phyloP scores from a whole-genome alignment of 192 early-diverging fungal genomes.

The Podila horticola region DNA sequence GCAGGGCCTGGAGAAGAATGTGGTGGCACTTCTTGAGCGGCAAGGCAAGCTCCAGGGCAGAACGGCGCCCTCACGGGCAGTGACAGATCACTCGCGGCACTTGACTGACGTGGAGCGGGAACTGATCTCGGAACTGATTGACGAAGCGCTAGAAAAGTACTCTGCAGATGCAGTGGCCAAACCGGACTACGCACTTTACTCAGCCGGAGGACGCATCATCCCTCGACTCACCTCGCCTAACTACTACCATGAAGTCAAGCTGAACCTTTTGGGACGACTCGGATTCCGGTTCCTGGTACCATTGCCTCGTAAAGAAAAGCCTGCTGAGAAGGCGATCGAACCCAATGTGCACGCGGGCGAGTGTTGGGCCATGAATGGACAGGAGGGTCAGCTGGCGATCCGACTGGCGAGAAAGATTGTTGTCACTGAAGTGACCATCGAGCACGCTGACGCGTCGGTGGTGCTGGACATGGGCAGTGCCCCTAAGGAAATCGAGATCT shows the following conservation, averaged over 20 bases:
- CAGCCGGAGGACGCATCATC: conserved; percentile 73
- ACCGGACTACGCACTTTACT: conserved; percentile 75
- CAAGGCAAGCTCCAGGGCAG: conserved; percentile 39
- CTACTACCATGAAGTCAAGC: conserved; percentile 49
- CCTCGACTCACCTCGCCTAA: conserved; percentile 69
- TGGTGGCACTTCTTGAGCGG: conserved; percentile 28
- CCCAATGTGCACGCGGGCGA: conserved; percentile 68
- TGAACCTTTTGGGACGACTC: conserved; percentile 32
- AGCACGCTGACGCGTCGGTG: conserved; percentile 70
- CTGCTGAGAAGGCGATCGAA: conserved; percentile 53
- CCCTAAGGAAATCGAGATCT: conserved; percentile 72
- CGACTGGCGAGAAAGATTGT: conserved; percentile 66
- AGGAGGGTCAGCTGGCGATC: conserved; percentile 68
- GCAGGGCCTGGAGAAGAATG: conserved; percentile 41
- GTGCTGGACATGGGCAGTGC: conserved; percentile 70
- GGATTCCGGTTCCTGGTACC: conserved; percentile 50
- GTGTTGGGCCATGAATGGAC: conserved; percentile 80
- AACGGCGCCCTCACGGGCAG: neutral
- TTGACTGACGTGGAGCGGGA: conserved; percentile 39
- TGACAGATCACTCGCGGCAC: neutral
- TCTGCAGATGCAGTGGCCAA: conserved; percentile 64
- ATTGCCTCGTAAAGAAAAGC: conserved; percentile 31
- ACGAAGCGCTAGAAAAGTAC: conserved; percentile 68
- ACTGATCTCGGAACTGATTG: conserved; percentile 61
- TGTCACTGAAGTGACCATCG: conserved; percentile 70